Percentiles rank a stretch among this genome's conserved stretches.
These are phyloP conservation scores for Epichloe sylvatica DNA, from an alignment of 2,329 filamentous ascomycete species.

Conservation along the genomic window DNA sequence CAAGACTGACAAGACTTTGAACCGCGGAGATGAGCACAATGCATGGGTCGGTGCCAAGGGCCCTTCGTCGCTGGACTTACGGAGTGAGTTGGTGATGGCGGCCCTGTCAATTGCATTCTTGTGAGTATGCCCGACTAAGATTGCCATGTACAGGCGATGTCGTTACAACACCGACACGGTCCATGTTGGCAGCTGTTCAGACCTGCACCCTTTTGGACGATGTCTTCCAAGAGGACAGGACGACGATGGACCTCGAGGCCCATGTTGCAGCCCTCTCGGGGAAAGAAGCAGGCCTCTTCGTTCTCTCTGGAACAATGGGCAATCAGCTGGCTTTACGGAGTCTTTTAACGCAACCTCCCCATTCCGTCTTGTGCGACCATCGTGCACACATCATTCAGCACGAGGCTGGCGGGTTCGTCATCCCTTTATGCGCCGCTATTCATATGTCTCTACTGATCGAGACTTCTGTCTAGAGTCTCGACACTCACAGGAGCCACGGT, in stretches of 20 bases:
- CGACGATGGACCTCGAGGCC: conserved; percentile 61
- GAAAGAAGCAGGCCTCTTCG: conserved; percentile 66
- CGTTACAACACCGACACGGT: conserved; percentile 58
- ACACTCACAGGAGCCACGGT: conserved; percentile 58
- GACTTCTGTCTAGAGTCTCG: conserved; percentile 42
- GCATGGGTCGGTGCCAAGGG: conserved; percentile 10
- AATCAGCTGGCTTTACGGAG: conserved; percentile 75
- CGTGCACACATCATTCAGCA: conserved; percentile 63
- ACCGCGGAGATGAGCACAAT: conserved; percentile 2
- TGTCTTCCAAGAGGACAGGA: conserved; percentile 67
- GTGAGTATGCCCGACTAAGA: background rate
- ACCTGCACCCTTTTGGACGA: conserved; percentile 68
- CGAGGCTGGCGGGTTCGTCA: conserved; percentile 44
- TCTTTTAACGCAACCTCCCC: conserved; percentile 65
- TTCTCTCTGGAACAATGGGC: conserved; percentile 86
- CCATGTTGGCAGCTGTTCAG: conserved; percentile 71
- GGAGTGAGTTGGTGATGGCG: conserved; percentile 7
- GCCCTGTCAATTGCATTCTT: background rate
- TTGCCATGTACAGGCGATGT: conserved; percentile 28
- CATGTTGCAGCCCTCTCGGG: conserved; percentile 59
- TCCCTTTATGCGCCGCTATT: background rate
- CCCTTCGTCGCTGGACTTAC: conserved; percentile 9
- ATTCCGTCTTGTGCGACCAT: conserved; percentile 66
- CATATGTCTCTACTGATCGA: background rate
- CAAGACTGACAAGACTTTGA: background rate